Conservation (phyloP, 176 grass and related monocot genomes). For the Triticum urartu region DNA sequence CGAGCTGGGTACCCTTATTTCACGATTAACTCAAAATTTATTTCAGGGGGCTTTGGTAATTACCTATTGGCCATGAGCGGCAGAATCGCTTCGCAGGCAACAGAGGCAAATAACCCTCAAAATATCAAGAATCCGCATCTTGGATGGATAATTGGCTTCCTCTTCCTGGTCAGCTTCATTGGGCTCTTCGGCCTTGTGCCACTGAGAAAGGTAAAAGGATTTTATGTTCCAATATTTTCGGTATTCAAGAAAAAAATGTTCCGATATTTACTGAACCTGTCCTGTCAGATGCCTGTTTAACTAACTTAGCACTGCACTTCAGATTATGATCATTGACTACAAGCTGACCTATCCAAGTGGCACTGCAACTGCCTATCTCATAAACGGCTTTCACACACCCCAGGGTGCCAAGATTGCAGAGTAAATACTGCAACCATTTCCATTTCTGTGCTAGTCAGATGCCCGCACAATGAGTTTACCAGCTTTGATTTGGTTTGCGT, state of each 20-base stretch:
- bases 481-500: background rate
- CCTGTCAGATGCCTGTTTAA: conserved; percentile 5
- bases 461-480: background rate
- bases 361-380: conserved; percentile 61
- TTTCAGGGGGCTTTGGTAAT: conserved; percentile 47
- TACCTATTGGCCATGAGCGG: conserved; percentile 47
- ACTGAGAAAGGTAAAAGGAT: conserved; percentile 46
- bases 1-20: background rate
- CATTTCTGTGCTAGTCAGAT: background rate
- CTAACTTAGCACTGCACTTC: conserved; percentile 14
- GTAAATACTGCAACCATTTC: conserved; percentile 30
- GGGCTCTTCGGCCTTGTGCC: conserved; percentile 55
- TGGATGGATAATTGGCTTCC: conserved; percentile 57
- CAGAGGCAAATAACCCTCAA: conserved; percentile 44
- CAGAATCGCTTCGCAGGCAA: conserved; percentile 33
- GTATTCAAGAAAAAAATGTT: background rate
- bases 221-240: background rate
- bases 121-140: conserved; percentile 40
- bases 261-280: background rate
- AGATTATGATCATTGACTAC: conserved; percentile 75
- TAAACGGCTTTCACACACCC: conserved; percentile 62
- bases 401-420: conserved; percentile 49
- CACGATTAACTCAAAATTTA: background rate
- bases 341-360: conserved; percentile 65
- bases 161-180: conserved; percentile 53